A percentile compares a stretch with the other conserved stretches of the same genome.
phyloP scores from a whole-genome alignment of 2,329 filamentous ascomycete genomes.

The Madurella fahalii region DNA sequence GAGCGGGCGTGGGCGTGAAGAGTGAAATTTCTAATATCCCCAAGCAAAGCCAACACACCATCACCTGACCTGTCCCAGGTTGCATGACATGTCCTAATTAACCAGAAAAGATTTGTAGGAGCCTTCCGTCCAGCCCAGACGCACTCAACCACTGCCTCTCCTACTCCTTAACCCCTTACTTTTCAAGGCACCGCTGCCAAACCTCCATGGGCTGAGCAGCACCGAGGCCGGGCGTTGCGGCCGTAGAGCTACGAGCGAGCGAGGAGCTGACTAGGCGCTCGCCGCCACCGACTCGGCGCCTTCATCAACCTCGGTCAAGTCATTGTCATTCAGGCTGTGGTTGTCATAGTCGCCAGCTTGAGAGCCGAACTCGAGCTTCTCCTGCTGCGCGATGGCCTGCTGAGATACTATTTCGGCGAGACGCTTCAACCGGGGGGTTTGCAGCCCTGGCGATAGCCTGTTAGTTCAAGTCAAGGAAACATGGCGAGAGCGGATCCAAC shows the following conservation, averaged over 20 bases:
- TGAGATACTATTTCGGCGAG: slow-evolving; percentile 97
- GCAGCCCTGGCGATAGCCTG: slow-evolving; percentile 65
- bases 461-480: slow-evolving; percentile 7
- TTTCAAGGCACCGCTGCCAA: not conserved
- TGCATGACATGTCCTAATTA: not conserved
- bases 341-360: slow-evolving; percentile 43
- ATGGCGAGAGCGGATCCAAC: slow-evolving; percentile 29
- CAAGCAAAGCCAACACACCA: not conserved
- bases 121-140: not conserved
- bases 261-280: slow-evolving; percentile 33
- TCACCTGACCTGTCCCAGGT: not conserved
- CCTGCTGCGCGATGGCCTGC: slow-evolving; percentile 92
- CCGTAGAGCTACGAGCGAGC: slow-evolving; percentile 13
- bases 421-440: slow-evolving; percentile 91
- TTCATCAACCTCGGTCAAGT: slow-evolving; percentile 21
- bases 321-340: slow-evolving; percentile 28
- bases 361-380: slow-evolving; percentile 65
- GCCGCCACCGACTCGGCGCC: slow-evolving; percentile 23
- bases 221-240: slow-evolving; percentile 27
- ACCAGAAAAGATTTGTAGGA: not conserved
- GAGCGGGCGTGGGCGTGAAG: not conserved
- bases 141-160: slow-evolving; percentile 6
- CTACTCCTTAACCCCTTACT: slow-evolving; percentile 11
- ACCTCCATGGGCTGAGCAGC: slow-evolving; percentile 23
- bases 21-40: too few relatives aligned